Evolutionary conservation across 371 early-diverging fungal species (phyloP).

Genomic region (Basidiobolus meristosporus): DNA sequence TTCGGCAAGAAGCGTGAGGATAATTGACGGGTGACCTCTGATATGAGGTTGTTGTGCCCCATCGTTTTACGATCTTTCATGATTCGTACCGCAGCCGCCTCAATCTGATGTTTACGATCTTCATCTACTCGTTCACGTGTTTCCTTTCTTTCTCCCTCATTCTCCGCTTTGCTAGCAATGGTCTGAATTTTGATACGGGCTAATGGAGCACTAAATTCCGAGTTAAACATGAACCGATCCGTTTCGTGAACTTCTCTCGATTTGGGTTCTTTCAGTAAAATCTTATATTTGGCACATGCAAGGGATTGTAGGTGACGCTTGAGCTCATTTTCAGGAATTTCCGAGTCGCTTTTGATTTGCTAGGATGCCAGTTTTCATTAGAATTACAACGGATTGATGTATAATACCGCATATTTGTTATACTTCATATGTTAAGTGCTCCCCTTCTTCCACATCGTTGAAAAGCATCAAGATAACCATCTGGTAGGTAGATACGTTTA

Average conservation of each 20-base stretch:
- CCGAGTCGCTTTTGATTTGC: conserved; percentile 24
- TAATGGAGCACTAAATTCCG: conserved; percentile 41
- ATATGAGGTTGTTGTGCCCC: conserved; percentile 52
- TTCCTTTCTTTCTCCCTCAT: conserved; percentile 48
- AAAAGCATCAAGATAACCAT: conserved; percentile 65
- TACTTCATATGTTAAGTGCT: conserved; percentile 16
- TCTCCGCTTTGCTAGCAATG: conserved; percentile 46
- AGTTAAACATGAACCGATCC: conserved; percentile 61
- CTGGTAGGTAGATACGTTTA: conserved; percentile 75
- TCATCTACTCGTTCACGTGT: conserved; percentile 72
- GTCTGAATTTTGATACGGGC: conserved; percentile 74
- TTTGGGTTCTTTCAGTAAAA: conserved; percentile 48
- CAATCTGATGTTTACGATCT: conserved; percentile 63
- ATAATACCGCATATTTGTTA: neutral
- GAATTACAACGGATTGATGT: neutral
- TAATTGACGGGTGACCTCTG: conserved; percentile 48
- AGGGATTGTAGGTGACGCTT: conserved; percentile 72
- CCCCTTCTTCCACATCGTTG: conserved; percentile 23
- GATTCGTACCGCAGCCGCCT: conserved; percentile 74
- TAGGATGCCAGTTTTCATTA: conserved; percentile 5
- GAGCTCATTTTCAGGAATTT: conserved; percentile 52
- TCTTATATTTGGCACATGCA: conserved; percentile 69
- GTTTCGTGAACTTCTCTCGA: conserved; percentile 23
- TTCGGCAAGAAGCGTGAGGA: conserved; percentile 46
- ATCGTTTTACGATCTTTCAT: conserved; percentile 68